Conservation (phyloP, 768 basidiomycete species). For the Pulveroboletus sp. region DNA sequence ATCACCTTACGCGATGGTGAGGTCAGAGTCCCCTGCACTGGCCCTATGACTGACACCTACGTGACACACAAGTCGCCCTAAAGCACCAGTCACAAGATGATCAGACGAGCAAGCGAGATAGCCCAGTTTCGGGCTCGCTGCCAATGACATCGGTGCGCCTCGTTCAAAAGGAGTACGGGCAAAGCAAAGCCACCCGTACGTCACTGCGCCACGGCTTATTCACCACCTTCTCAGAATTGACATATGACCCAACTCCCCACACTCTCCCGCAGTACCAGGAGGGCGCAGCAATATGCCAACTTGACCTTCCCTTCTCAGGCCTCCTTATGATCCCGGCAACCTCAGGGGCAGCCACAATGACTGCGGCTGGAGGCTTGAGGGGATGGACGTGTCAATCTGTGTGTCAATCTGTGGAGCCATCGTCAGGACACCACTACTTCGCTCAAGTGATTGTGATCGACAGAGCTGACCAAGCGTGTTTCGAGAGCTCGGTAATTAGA, state of each 20-base stretch:
- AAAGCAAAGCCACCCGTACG: not conserved
- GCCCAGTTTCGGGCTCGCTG: too few species aligned
- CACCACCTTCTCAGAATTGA: conserved; percentile 8
- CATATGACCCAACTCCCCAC: conserved; percentile 14
- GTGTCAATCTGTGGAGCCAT: not conserved
- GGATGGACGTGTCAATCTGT: too few species aligned
- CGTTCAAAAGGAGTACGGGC: not conserved
- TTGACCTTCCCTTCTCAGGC: not conserved
- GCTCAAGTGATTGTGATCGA: not conserved
- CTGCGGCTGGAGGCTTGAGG: too few species aligned
- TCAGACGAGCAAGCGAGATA: not conserved
- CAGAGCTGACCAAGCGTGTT: not conserved
- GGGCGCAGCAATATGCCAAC: too few species aligned
- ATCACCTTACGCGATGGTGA: not conserved
- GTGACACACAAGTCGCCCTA: conserved; percentile 9
- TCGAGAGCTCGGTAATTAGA: not conserved
- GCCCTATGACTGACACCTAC: conserved; percentile 4
- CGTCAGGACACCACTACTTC: not conserved
- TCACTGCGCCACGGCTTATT: conserved; percentile 25
- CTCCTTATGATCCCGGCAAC: not conserved
- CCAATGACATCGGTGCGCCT: not conserved
- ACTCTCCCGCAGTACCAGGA: conserved; percentile 14
- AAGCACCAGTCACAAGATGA: conserved; percentile 3
- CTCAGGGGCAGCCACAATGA: too few species aligned
- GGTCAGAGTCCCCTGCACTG: not conserved